Evolutionary conservation across 768 basidiomycete species (phyloP), one percentile per base, ranked within the genome.

Genomic region (Suillus luteus): DNA sequence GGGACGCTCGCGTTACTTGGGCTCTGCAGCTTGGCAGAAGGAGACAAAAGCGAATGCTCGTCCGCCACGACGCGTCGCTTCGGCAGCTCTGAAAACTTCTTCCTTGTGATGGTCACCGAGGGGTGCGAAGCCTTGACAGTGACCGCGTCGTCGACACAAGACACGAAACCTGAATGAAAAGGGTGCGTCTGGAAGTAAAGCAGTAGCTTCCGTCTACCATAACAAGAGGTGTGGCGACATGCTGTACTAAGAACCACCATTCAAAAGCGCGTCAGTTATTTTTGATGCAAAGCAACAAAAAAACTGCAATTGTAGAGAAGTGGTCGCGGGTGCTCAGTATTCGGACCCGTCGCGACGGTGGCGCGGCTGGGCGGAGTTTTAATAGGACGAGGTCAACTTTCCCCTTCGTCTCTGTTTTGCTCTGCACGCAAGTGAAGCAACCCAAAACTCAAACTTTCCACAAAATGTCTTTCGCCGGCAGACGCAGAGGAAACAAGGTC

Each of bases 401-500:
- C 69, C 66, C 65, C 57, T 73, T 69, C 70, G 73, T 64, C 69
- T 70, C 64, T 69, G 64, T 55, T 64, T 71, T 72, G 72, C 70
- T 69, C 67, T 67, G 69, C 70, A 73, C 70, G 67, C 68, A 69
- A 68, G 69, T 73, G 66, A 66, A 70, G 68, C 64, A 64, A 63
- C 60, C 24, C 38, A 57, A 68, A 66, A 62, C 27, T 52, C 17
- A 54, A 62, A 62, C 48, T 66, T 68, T 65, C 68, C 69, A 67
- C 67, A 81, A 76, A 75, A 93, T 92, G 90, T 92, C 91, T 71
- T 92, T 91, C 75, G 90, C 92, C 71, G 91, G 89, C 73, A 86
- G 90, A 81, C 89, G 91, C 75, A 86, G 91, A 75, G 89, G 89
- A 73, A 95, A 93, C 82, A 98, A 98, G 78, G 94, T 93, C 79